Conservation (phyloP, 83 land plant genomes). For the Picea abies region DNA sequence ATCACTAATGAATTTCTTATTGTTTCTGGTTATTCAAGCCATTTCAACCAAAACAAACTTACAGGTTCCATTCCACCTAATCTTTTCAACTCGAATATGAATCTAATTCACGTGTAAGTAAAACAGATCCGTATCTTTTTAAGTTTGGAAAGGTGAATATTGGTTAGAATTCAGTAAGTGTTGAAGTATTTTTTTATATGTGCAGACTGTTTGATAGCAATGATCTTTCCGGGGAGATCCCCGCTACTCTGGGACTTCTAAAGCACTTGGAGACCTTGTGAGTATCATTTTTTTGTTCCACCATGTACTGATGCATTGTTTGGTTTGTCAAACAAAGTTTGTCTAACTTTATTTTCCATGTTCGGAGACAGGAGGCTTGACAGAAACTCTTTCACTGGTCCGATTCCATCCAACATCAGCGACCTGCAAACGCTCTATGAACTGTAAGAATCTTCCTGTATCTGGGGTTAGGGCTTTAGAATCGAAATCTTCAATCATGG, state of each 20-base stretch:
- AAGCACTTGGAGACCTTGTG: slow-evolving; percentile 68
- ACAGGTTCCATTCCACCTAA: slow-evolving; percentile 32
- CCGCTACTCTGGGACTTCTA: slow-evolving; percentile 54
- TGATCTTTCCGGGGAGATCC: slow-evolving; percentile 46
- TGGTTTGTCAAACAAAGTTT: neutral
- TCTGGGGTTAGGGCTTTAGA: no score
- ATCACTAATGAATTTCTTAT: no score
- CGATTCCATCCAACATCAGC: slow-evolving; percentile 56
- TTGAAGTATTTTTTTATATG: no score
- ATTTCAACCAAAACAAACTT: slow-evolving; percentile 43
- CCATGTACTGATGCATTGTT: neutral
- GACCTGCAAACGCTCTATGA: slow-evolving; percentile 54
- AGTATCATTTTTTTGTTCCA: slow-evolving; percentile 18
- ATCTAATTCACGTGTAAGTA: slow-evolving; percentile 43
- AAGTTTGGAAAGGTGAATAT: no score
- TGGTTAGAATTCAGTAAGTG: no score
- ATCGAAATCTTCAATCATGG: no score
- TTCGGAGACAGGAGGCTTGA: slow-evolving; percentile 56
- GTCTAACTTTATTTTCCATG: neutral
- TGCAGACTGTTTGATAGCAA: slow-evolving; percentile 56
- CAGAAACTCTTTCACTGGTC: slow-evolving; percentile 41
- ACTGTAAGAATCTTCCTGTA: slow-evolving; percentile 35
- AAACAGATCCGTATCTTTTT: no score
- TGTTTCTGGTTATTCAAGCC: slow-evolving; percentile 20
- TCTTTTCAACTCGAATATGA: slow-evolving; percentile 45